Evolutionary conservation across 2,329 filamentous ascomycete genomes (phyloP).

Genomic region (Aspergillus clavatus): DNA sequence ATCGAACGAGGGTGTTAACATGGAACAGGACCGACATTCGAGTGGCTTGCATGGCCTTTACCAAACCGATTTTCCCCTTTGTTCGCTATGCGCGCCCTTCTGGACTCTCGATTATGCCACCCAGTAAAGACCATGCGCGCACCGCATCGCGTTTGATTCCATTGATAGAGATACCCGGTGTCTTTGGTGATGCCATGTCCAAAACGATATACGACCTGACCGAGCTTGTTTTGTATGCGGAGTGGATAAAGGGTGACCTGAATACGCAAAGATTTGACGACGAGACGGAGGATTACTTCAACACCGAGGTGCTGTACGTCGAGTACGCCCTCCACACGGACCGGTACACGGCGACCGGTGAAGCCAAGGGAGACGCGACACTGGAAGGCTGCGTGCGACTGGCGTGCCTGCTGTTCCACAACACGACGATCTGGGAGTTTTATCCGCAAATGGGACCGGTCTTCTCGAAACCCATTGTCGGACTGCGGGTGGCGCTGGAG

Average conservation of each 20-base stretch:
- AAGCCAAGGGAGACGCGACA: constrained; percentile 32
- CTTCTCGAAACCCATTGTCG: constrained; percentile 32
- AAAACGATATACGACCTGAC: constrained; percentile 32
- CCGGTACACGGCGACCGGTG: constrained; percentile 32
- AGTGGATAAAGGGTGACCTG: constrained; percentile 32
- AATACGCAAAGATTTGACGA: constrained; percentile 29
- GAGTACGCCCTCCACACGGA: constrained; percentile 36
- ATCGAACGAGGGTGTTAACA: constrained; percentile 1
- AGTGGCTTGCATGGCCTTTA: constrained; percentile 36
- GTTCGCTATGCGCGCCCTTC: constrained; percentile 32
- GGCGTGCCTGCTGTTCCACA: constrained; percentile 36
- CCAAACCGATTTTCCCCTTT: constrained; percentile 37
- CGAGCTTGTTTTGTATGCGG: constrained; percentile 34
- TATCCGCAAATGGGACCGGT: constrained; percentile 34
- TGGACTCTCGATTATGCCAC: constrained; percentile 26
- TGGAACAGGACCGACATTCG: constrained; percentile 37
- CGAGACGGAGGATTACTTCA: constrained; percentile 37
- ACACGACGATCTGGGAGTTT: constrained; percentile 37
- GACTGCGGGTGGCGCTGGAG: constrained; percentile 30
- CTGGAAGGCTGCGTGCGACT: constrained; percentile 38
- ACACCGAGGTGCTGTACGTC: constrained; percentile 36
- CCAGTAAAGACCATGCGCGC: constrained; percentile 25
- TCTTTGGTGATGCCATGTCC: constrained; percentile 30
- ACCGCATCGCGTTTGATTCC: constrained; percentile 32
- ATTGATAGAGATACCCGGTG: constrained; percentile 31